These are phyloP conservation scores for Helianthus annuus DNA, from an alignment of 129 eudicot genomes.

Conservation along the genomic window DNA sequence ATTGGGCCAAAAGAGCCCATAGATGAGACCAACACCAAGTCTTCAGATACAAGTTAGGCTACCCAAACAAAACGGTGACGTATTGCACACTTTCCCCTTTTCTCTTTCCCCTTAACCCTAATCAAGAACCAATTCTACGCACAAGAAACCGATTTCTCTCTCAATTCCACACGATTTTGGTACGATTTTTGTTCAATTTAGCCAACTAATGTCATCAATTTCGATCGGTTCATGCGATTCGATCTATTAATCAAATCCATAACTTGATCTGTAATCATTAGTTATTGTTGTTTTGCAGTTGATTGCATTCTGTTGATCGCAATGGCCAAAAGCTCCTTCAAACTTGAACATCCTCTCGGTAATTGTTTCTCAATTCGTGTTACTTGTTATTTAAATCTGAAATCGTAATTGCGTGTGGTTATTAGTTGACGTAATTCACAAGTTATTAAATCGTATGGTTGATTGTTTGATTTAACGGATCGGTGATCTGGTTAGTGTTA, in stretches of 20 bases:
- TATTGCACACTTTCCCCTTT: slow-evolving; percentile 1
- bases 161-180: background rate
- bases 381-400: background rate
- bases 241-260: slow-evolving; percentile 23
- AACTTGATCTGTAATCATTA: slow-evolving; percentile 11
- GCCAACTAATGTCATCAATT: background rate
- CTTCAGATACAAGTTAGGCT: background rate
- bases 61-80: slow-evolving; percentile 12
- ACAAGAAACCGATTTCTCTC: slow-evolving; percentile 14
- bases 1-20: slow-evolving; percentile 2
- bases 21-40: too few relatives aligned
- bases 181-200: background rate
- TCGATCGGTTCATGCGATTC: background rate
- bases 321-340: slow-evolving; percentile 87
- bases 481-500: background rate
- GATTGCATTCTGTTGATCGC: slow-evolving; percentile 20
- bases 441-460: background rate
- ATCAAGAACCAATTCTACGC: slow-evolving; percentile 16
- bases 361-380: slow-evolving; percentile 15
- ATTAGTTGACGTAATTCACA: background rate
- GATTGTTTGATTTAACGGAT: background rate
- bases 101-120: slow-evolving; percentile 4
- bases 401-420: background rate
- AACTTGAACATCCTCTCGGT: slow-evolving; percentile 87
- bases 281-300: slow-evolving; percentile 22